Percentiles rank a stretch among this genome's conserved stretches.
Evolutionary conservation across 495 filamentous ascomycete species (phyloP).

Genomic region (Melanomma pulvis-pyrius): DNA sequence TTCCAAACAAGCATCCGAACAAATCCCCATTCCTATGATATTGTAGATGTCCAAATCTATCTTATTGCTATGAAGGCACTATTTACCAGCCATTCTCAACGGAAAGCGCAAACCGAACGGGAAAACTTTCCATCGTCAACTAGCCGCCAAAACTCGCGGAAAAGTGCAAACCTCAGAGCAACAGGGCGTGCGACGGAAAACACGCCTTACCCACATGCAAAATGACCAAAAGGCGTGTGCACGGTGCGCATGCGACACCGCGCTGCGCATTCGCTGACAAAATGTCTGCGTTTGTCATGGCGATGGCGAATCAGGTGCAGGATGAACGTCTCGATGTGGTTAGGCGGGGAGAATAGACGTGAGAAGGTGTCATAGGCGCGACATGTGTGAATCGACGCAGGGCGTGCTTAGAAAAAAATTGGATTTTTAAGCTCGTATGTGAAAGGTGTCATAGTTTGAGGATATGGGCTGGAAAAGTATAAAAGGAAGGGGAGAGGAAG

Average conservation of each 20-base stretch:
- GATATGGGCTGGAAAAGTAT: neutral
- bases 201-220: neutral
- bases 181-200: neutral
- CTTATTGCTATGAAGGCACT: neutral
- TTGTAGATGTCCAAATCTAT: too few species aligned
- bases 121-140: too few species aligned
- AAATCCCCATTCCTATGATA: too few species aligned
- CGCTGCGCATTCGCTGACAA: neutral
- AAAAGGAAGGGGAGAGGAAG: neutral
- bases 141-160: too few species aligned
- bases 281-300: neutral
- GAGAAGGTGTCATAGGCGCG: too few species aligned
- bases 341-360: too few species aligned
- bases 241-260: too few species aligned
- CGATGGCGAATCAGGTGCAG: neutral
- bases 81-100: neutral
- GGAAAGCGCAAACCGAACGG: neutral
- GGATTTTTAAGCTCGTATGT: neutral
- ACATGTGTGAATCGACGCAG: neutral
- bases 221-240: neutral
- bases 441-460: slow-evolving; percentile 2
- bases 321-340: neutral
- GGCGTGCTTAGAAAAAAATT: slow-evolving; percentile 3
- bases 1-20: too few species aligned
- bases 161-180: too few species aligned